Percentiles rank a stretch among this genome's conserved stretches.
Evolutionary conservation across 1,139 yeast genomes (phyloP).

Genomic region (Pichia sp.): DNA sequence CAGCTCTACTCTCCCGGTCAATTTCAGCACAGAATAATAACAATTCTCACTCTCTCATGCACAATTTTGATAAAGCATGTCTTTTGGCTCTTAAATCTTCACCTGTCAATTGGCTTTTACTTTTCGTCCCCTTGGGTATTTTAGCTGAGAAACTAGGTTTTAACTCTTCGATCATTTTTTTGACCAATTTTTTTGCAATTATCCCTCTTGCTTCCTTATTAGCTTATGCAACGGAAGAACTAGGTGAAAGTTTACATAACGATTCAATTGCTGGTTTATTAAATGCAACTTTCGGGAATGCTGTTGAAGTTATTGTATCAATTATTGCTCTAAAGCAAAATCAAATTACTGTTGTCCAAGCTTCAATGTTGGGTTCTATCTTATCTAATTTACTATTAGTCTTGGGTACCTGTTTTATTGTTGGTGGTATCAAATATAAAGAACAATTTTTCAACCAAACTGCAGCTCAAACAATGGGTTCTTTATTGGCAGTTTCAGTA

Average conservation of each 20-base stretch:
- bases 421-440: slow-evolving; percentile 81
- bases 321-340: slow-evolving; percentile 79
- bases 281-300: slow-evolving; percentile 96
- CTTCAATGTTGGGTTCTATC: slow-evolving; percentile 93
- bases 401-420: slow-evolving; percentile 90
- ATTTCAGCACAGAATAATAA: too few species aligned
- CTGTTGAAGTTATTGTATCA: slow-evolving; percentile 87
- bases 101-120: slow-evolving; percentile 67
- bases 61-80: not conserved
- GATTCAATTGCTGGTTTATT: slow-evolving; percentile 84
- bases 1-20: not conserved
- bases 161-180: slow-evolving; percentile 56
- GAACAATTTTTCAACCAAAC: slow-evolving; percentile 92
- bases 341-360: slow-evolving; percentile 90
- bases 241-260: slow-evolving; percentile 73
- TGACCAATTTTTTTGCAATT: slow-evolving; percentile 80
- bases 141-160: slow-evolving; percentile 55
- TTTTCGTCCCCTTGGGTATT: slow-evolving; percentile 87
- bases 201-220: slow-evolving; percentile 87
- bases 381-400: slow-evolving; percentile 82
- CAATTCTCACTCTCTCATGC: not conserved
- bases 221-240: slow-evolving; percentile 89
- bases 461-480: slow-evolving; percentile 96
- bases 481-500: slow-evolving; percentile 84
- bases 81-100: slow-evolving; percentile 47